phyloP scores from a whole-genome alignment of 78 protist species.

The Andalucia godoyi region DNA sequence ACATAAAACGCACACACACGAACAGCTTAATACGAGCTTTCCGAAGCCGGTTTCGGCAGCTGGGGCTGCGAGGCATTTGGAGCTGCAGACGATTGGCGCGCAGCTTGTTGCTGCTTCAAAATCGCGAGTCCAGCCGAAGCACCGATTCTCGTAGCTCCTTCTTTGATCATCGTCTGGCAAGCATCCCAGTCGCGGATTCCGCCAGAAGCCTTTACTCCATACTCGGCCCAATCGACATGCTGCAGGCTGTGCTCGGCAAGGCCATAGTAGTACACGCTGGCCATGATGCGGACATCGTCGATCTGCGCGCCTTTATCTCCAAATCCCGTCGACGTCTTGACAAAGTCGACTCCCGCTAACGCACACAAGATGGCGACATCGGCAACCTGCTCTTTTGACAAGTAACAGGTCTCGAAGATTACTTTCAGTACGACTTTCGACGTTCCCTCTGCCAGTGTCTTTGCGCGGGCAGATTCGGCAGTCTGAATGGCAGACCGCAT shows the following conservation, averaged over 20 bases:
- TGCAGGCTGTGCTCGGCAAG: too few species aligned
- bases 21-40: too few species aligned
- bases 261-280: constrained; percentile 9
- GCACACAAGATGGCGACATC: constrained; percentile 24
- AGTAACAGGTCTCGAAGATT: constrained; percentile 46
- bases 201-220: constrained; percentile 36
- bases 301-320: constrained; percentile 26
- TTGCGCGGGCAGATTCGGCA: too few species aligned
- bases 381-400: constrained; percentile 13
- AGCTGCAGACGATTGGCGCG: too few species aligned
- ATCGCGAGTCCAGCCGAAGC: constrained; percentile 20
- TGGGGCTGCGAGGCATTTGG: too few species aligned
- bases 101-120: not conserved
- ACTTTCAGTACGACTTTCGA: constrained; percentile 33
- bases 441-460: too few species aligned
- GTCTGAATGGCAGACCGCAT: too few species aligned
- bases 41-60: too few species aligned
- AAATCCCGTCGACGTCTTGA: constrained; percentile 70
- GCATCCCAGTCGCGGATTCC: constrained; percentile 9
- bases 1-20: too few species aligned
- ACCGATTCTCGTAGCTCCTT: constrained; percentile 16
- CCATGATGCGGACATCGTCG: constrained; percentile 28
- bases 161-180: not conserved
- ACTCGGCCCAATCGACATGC: too few species aligned
- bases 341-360: constrained; percentile 42